Percentiles rank a stretch among this genome's conserved stretches.
These are phyloP conservation scores for Hamigera avellanea DNA, from an alignment of 495 filamentous ascomycete genomes.

Conservation along the genomic window DNA sequence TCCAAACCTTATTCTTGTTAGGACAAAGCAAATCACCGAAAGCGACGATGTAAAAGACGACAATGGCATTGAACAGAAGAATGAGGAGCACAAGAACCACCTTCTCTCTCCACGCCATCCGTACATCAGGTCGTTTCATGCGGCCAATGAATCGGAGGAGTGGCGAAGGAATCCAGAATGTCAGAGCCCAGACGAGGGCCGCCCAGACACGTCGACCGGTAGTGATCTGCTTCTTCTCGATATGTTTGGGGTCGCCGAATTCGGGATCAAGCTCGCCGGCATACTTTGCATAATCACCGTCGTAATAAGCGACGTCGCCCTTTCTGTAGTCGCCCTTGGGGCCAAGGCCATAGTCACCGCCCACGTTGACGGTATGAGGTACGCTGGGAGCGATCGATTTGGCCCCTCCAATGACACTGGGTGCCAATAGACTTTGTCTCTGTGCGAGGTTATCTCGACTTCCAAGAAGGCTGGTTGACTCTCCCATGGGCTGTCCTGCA, in stretches of 20 bases:
- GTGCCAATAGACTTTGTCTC: conserved; percentile 49
- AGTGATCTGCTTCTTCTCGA: conserved; percentile 58
- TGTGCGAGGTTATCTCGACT: conserved; percentile 62
- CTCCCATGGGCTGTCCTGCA: conserved; percentile 32
- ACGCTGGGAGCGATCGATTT: conserved; percentile 64
- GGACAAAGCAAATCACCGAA: conserved; percentile 83
- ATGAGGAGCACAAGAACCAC: conserved; percentile 73
- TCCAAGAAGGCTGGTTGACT: conserved; percentile 49
- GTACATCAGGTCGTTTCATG: conserved; percentile 95
- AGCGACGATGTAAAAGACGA: conserved; percentile 87
- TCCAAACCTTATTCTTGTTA: conserved; percentile 86
- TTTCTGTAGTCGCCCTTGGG: conserved; percentile 71
- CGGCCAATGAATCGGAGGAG: conserved; percentile 68
- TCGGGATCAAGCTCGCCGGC: conserved; percentile 59
- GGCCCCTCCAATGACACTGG: conserved; percentile 40
- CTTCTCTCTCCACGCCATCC: conserved; percentile 96
- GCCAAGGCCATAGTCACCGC: conserved; percentile 81
- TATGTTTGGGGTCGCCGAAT: conserved; percentile 59
- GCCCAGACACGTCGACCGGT: conserved; percentile 65
- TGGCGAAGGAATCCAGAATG: conserved; percentile 93
- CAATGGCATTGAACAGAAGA: conserved; percentile 64
- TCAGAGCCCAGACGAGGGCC: conserved; percentile 67
- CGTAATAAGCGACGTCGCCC: conserved; percentile 55
- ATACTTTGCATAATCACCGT: conserved; percentile 43
- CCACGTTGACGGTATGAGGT: conserved; percentile 45